phyloP scores from a whole-genome alignment of 2,329 filamentous ascomycete species.

The Kalaharituber pfeilii region DNA sequence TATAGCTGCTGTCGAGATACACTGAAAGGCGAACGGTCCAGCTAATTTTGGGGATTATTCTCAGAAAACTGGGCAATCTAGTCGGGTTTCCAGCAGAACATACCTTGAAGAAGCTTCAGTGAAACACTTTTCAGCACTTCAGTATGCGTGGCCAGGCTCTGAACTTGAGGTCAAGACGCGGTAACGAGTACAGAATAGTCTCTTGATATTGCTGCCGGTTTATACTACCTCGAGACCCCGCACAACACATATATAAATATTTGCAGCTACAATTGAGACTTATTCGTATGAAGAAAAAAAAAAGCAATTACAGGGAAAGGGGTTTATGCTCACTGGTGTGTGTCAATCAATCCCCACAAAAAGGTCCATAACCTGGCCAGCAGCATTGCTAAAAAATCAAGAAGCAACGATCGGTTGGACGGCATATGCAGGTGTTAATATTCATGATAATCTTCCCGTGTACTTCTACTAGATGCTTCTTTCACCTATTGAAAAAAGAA shows the following conservation, averaged over 20 bases:
- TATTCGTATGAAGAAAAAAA: neutral
- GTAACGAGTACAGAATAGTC: neutral
- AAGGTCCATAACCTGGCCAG: neutral
- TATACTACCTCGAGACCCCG: no score
- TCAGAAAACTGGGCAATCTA: no score
- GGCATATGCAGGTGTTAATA: neutral
- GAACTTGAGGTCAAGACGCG: neutral
- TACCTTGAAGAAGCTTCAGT: neutral
- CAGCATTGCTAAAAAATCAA: neutral
- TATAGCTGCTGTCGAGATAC: neutral
- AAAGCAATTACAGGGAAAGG: neutral
- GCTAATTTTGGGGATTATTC: no score
- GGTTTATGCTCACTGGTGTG: neutral
- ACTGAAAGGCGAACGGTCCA: no score
- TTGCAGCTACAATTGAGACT: neutral
- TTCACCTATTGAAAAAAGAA: no score
- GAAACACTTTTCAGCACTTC: neutral
- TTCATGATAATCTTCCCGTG: neutral
- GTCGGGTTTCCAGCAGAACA: neutral
- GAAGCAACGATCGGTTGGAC: neutral
- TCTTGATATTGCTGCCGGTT: neutral
- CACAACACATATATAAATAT: neutral
- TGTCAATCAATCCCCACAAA: neutral
- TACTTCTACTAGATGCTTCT: neutral
- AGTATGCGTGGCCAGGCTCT: neutral